These are phyloP conservation scores for Gastrolobium villosum DNA, from an alignment of 306 rosid genomes.

Conservation along the genomic window DNA sequence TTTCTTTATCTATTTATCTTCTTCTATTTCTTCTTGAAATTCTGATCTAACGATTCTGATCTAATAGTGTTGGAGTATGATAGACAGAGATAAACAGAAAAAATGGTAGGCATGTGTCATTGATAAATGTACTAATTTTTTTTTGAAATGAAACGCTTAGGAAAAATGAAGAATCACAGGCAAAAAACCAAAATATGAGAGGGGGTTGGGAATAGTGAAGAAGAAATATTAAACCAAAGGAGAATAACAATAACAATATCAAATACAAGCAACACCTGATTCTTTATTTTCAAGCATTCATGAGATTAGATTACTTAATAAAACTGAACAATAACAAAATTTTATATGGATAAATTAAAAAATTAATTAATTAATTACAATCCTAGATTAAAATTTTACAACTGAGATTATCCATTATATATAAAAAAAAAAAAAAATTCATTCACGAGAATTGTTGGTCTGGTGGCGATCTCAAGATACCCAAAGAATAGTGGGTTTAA, in stretches of 20 bases:
- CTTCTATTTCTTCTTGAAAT: no score
- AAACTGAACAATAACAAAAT: background rate
- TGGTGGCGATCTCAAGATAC: no score
- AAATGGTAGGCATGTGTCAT: no score
- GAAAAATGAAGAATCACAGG: background rate
- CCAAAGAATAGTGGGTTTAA: no score
- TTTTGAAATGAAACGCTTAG: background rate
- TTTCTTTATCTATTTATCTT: no score
- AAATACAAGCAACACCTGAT: background rate
- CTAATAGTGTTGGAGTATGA: no score
- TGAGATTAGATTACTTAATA: background rate
- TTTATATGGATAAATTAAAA: background rate
- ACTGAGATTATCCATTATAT: background rate
- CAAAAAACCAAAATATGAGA: background rate
- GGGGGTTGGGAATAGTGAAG: background rate
- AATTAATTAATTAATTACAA: background rate
- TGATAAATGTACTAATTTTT: no score
- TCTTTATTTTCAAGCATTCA: background rate
- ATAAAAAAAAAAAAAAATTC: no score
- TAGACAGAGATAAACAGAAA: no score
- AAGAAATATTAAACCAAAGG: background rate
- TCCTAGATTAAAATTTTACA: background rate
- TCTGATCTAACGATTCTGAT: no score
- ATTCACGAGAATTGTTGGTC: no score
- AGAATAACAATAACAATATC: background rate